Percentiles rank a stretch among this genome's conserved stretches.
Conservation (phyloP, 805 yeast species). For the Debaryomyces hansenii region DNA sequence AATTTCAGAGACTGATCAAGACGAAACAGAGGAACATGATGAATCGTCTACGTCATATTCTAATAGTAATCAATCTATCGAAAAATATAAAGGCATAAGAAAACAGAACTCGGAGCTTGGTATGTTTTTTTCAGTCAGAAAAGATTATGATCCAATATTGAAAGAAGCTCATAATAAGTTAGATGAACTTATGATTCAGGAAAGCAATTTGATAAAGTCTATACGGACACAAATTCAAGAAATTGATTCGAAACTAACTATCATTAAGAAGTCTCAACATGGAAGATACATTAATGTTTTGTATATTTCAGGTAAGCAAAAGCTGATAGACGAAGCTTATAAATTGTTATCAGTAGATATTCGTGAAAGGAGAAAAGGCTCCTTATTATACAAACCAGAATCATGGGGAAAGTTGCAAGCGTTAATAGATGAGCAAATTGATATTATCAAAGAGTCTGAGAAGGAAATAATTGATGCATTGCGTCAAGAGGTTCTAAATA, state of each 20-base stretch:
- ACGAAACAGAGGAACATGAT: conserved; percentile 4
- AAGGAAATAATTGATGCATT: conserved; percentile 49
- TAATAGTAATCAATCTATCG: conserved; percentile 16
- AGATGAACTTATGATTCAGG: conserved; percentile 23
- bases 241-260: conserved; percentile 29
- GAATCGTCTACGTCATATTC: conserved; percentile 15
- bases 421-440: conserved; percentile 43
- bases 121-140: conserved; percentile 32
- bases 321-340: conserved; percentile 21
- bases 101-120: conserved; percentile 4
- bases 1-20: neutral
- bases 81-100: conserved; percentile 19
- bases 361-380: conserved; percentile 38
- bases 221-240: conserved; percentile 17
- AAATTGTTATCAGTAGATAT: conserved; percentile 20
- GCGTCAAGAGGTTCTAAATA: conserved; percentile 43
- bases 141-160: conserved; percentile 31
- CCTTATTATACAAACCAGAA: conserved; percentile 45
- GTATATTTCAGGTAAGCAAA: conserved; percentile 44
- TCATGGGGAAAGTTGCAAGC: conserved; percentile 58
- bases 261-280: conserved; percentile 28
- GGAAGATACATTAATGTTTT: conserved; percentile 44
- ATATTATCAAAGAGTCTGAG: conserved; percentile 57
- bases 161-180: conserved; percentile 32
- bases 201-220: conserved; percentile 19